Evolutionary conservation across 108 stramenopile species (phyloP), one percentile per base, ranked within the genome.

Genomic region (Skeletonema menzelii): DNA sequence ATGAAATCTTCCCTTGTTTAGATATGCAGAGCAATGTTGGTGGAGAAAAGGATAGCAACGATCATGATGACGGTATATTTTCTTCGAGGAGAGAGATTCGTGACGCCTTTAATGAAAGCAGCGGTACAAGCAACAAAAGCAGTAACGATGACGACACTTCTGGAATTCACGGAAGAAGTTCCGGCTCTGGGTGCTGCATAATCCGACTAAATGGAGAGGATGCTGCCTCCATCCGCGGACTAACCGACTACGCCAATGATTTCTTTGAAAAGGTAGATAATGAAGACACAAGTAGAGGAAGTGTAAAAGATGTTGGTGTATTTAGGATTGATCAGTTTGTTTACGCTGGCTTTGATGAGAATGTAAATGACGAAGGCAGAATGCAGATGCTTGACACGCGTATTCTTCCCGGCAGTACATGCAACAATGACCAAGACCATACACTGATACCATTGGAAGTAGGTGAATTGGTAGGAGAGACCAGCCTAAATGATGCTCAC

Each of bases 251-350:
- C 34, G 73, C 79, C 12, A n/a, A 64, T 57, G 46, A 63, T 5
- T 80, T 80, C 79, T 80, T 80, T 65, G 79, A 80, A 24, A n/a
- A n/a, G 13, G 74, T 80, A 0, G 79, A 80, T 44, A 17, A 70
- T 35, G 69, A 70, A 28, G 69, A 70, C 3, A 19, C 13, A 27
- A 69, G 56, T 30, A 4, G n/a, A 17, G n/a, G n/a, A 47, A 47
- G 46, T 58, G 32, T 80, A 3, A 42, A 69, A 14, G 34, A 80
- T 64, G 56, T 58, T 4, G 79, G 79, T 15, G 74, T 80, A 8
- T 75, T 80, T 26, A 59, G 62, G 13, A 70, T 80, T 1, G 79
- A 49, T 3, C 56, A 76, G 13, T 28, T 65, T 37, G 59, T 75
- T 13, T 71, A 80, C 35, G 79, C 74, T 7, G 79, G 79, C 6